These are phyloP conservation scores for Barnettozyma botsteinii DNA, from an alignment of 805 yeast species.

Conservation along the genomic window DNA sequence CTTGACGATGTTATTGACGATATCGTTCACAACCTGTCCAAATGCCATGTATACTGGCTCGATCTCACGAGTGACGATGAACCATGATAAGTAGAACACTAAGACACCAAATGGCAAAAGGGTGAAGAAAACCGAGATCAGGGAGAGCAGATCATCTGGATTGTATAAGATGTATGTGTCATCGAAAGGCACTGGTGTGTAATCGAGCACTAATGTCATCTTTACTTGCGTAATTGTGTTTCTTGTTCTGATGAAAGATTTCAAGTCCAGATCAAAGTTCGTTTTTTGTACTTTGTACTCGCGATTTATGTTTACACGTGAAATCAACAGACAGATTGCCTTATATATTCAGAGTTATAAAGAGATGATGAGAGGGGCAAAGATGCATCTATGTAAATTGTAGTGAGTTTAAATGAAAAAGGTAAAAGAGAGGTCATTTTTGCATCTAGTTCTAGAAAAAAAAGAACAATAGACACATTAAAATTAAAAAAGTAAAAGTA, in stretches of 20 bases:
- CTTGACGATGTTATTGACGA: conserved; percentile 64
- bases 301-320: no score
- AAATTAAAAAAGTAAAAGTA: neutral
- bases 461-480: neutral
- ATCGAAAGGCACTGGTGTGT: conserved; percentile 58
- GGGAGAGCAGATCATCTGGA: conserved; percentile 55
- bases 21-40: conserved; percentile 80
- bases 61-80: conserved; percentile 72
- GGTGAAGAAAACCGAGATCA: conserved; percentile 64
- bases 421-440: no score
- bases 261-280: neutral
- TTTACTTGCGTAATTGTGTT: no score
- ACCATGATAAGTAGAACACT: conserved; percentile 79
- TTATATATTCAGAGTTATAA: neutral
- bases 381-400: neutral
- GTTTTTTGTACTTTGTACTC: no score
- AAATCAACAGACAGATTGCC: no score
- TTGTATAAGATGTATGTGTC: conserved; percentile 81
- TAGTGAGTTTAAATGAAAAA: neutral
- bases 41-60: conserved; percentile 79
- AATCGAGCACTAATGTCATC: conserved; percentile 7
- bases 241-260: no score
- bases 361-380: neutral
- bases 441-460: neutral
- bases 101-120: conserved; percentile 74